These are phyloP conservation scores for Xylaria hypoxylon DNA, from an alignment of 2,329 filamentous ascomycete species.

Conservation along the genomic window DNA sequence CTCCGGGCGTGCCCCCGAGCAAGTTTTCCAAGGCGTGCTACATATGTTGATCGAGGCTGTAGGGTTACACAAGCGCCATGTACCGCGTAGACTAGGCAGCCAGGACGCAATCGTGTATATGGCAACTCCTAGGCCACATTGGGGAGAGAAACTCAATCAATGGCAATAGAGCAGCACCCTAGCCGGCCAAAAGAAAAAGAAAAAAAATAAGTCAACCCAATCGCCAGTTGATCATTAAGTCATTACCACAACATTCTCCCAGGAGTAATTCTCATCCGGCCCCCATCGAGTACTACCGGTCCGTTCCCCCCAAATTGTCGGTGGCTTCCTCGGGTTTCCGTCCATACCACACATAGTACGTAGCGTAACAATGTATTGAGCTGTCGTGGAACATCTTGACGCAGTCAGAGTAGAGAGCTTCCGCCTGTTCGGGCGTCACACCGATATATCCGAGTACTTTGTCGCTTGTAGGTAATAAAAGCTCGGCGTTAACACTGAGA, in stretches of 20 bases:
- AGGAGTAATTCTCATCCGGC: neutral
- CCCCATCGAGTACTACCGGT: slow-evolving; percentile 13
- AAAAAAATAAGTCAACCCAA: slow-evolving; percentile 16
- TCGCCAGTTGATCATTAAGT: slow-evolving; percentile 31
- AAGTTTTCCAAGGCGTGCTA: neutral
- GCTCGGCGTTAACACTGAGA: slow-evolving; percentile 38
- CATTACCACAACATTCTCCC: slow-evolving; percentile 25
- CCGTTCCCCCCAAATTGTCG: neutral
- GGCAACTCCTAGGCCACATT: neutral
- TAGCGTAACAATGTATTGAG: slow-evolving; percentile 35
- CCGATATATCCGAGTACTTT: slow-evolving; percentile 34
- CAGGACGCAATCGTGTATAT: neutral
- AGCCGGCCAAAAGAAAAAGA: slow-evolving; percentile 8
- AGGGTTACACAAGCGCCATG: neutral
- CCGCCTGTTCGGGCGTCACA: slow-evolving; percentile 36
- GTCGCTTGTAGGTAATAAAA: slow-evolving; percentile 36
- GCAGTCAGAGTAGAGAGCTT: slow-evolving; percentile 35
- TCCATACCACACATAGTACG: slow-evolving; percentile 43
- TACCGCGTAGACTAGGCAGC: neutral
- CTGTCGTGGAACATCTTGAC: slow-evolving; percentile 36
- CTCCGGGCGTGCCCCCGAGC: neutral
- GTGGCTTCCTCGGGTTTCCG: slow-evolving; percentile 33
- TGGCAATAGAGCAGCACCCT: neutral
- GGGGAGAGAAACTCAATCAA: neutral
- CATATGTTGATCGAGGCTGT: neutral